Conservation (phyloP, 139 green algal species). For the Choricystis sp. region DNA sequence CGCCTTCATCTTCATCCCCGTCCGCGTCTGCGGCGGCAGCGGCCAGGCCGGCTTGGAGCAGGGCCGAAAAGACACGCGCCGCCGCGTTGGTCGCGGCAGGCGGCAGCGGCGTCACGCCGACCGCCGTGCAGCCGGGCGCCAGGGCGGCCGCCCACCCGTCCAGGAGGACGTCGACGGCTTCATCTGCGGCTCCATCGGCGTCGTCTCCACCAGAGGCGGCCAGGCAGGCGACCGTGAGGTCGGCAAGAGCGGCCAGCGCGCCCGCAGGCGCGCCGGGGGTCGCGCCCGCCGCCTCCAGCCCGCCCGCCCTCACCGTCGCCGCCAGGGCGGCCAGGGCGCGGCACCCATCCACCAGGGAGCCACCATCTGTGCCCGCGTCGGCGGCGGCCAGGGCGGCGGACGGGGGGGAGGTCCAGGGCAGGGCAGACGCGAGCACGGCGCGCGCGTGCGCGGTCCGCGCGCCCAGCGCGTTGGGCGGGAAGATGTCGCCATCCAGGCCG, state of each 20-base stretch:
- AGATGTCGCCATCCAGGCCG: neutral
- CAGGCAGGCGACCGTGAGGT: slow-evolving; percentile 23
- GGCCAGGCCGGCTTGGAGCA: slow-evolving; percentile 18
- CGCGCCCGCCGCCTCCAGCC: slow-evolving; percentile 7
- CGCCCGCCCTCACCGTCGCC: slow-evolving; percentile 5
- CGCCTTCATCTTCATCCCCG: slow-evolving; percentile 33
- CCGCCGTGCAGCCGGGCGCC: neutral
- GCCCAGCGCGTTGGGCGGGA: neutral
- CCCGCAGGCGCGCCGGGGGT: neutral
- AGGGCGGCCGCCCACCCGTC: slow-evolving; percentile 6
- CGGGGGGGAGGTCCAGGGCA: neutral
- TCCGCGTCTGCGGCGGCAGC: slow-evolving; percentile 26
- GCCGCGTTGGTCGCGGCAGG: neutral
- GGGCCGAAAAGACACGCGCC: neutral
- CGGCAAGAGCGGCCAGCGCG: slow-evolving; percentile 17
- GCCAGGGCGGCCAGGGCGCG: slow-evolving; percentile 1
- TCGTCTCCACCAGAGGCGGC: slow-evolving; percentile 7
- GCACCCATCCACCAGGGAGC: neutral
- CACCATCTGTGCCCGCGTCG: neutral
- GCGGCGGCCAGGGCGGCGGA: too few relatives aligned
- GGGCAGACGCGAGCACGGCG: neutral
- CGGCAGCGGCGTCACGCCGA: neutral
- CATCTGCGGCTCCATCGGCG: slow-evolving; percentile 12
- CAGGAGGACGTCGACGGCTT: slow-evolving; percentile 32
- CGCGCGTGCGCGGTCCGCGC: neutral